A percentile compares a stretch with the other conserved stretches of the same genome.
These are phyloP conservation scores for Microstegium vimineum DNA, from an alignment of 176 grass and related monocot species.

Conservation along the genomic window DNA sequence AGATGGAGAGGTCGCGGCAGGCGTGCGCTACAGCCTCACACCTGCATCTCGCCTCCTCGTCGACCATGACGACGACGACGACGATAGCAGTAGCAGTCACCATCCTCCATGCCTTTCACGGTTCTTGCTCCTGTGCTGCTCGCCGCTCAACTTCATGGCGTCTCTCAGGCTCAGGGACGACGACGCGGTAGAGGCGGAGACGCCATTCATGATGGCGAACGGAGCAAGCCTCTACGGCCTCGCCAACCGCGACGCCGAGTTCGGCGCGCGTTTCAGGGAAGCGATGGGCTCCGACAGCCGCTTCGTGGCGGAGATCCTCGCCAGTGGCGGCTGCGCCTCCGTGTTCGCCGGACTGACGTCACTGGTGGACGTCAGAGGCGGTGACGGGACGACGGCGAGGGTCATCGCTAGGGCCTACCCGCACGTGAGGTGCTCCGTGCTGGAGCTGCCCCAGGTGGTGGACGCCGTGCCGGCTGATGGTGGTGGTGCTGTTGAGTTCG, in stretches of 20 bases:
- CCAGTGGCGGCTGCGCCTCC: not conserved
- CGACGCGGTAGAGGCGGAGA: rapidly evolving
- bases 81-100: not conserved
- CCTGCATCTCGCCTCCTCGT: conserved; percentile 28
- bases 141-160: not conserved
- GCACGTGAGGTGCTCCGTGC: not conserved
- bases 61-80: not conserved
- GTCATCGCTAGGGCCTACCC: conserved; percentile 5
- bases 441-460: not conserved
- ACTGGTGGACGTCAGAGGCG: not conserved
- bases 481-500: not conserved
- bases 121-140: not conserved
- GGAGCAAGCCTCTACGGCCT: not conserved
- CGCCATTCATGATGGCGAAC: conserved; percentile 15
- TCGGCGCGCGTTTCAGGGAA: not conserved
- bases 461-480: not conserved
- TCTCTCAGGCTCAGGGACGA: not conserved
- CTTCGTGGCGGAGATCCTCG: conserved; percentile 4
- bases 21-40: conserved; percentile 27
- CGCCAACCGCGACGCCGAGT: not conserved
- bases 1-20: not conserved
- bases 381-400: not conserved
- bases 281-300: not conserved
- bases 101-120: not conserved
- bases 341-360: not conserved